Conservation (phyloP, 805 yeast genomes). For the Wickerhamomyces pijperi region DNA sequence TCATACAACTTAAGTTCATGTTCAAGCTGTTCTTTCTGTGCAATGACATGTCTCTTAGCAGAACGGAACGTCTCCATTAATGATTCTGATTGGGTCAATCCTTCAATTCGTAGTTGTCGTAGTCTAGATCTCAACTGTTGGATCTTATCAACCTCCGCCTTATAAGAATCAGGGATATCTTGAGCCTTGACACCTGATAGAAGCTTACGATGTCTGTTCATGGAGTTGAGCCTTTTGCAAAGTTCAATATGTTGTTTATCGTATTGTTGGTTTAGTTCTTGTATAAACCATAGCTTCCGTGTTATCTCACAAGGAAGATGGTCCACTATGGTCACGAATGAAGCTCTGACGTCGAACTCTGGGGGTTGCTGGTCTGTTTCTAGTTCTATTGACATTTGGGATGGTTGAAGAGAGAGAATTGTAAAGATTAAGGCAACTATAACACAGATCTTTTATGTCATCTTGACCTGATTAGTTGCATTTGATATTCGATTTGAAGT, state of each 20-base stretch:
- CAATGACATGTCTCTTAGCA: conserved; percentile 13
- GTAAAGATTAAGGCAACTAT: no score
- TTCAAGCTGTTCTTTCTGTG: conserved; percentile 15
- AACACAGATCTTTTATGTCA: no score
- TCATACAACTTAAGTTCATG: conserved; percentile 17
- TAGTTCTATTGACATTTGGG: no score
- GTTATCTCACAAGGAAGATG: conserved; percentile 33
- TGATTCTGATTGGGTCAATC: conserved; percentile 21
- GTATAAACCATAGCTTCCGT: conserved; percentile 29
- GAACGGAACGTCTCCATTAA: conserved; percentile 13
- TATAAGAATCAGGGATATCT: conserved; percentile 2
- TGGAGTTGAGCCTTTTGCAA: conserved; percentile 8
- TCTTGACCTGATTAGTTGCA: no score
- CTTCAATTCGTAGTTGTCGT: conserved; percentile 16
- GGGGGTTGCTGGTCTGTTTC: background rate
- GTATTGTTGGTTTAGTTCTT: conserved; percentile 21
- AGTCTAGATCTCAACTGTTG: conserved; percentile 9
- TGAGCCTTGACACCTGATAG: conserved; percentile 1
- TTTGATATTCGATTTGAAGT: no score
- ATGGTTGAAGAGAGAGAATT: no score
- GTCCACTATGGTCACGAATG: conserved; percentile 27
- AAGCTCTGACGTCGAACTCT: conserved; percentile 25
- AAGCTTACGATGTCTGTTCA: conserved; percentile 6
- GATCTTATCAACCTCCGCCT: conserved; percentile 3
- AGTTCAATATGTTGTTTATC: conserved; percentile 3